phyloP scores from a whole-genome alignment of 176 grass and related monocot species.

The Aechmea fasciata region DNA sequence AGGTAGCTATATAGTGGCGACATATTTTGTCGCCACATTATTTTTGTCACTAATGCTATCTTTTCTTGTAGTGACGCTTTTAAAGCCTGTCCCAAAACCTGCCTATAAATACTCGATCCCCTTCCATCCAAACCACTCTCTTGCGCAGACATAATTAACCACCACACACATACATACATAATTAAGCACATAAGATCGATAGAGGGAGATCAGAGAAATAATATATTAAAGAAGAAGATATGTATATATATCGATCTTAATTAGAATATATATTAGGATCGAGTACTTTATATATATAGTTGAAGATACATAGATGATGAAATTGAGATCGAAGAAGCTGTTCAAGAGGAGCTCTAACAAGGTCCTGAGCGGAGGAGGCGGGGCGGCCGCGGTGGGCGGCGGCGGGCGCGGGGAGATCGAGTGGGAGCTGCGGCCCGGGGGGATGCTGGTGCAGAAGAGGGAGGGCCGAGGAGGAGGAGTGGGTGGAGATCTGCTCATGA shows the following conservation, averaged over 20 bases:
- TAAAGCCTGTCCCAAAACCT: slow-evolving; percentile 1
- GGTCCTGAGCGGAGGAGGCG: slow-evolving; percentile 16
- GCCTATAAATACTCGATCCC: neutral
- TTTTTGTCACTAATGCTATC: no score
- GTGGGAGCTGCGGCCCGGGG: slow-evolving; percentile 87
- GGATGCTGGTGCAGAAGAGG: slow-evolving; percentile 98
- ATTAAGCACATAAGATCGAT: no score
- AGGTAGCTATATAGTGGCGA: no score
- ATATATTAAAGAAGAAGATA: no score
- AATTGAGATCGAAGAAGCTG: slow-evolving; percentile 83
- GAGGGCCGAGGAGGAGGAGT: slow-evolving; percentile 32
- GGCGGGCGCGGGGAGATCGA: slow-evolving; percentile 43
- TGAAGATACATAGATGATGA: slow-evolving; percentile 63
- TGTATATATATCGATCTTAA: no score
- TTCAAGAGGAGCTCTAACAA: slow-evolving; percentile 83
- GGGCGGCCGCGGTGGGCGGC: neutral
- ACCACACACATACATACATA: no score
- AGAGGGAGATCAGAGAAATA: no score
- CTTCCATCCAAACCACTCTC: neutral
- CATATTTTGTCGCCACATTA: no score
- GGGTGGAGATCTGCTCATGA: slow-evolving; percentile 40
- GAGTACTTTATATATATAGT: no score
- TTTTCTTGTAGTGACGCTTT: no score
- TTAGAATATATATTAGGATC: no score
- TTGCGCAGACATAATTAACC: neutral